Evolutionary conservation across 441 rosid genomes (phyloP).

Genomic region (Adansonia madagascariensis): DNA sequence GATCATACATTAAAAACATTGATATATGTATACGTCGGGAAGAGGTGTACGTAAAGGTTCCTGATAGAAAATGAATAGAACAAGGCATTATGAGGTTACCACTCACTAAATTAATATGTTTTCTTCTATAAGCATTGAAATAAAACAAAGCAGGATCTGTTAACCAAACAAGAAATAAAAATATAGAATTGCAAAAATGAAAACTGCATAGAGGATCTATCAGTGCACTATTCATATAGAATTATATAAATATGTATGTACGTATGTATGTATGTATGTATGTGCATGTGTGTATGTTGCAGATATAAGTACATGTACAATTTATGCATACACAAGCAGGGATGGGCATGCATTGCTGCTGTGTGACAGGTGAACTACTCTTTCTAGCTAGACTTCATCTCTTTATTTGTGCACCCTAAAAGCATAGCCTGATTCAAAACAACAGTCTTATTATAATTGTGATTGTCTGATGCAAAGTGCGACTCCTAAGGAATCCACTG

Average conservation of each 20-base stretch:
- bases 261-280: neutral
- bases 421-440: neutral
- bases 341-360: neutral
- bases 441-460: neutral
- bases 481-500: neutral
- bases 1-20: neutral
- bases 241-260: neutral
- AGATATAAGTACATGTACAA: neutral
- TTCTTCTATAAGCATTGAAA: neutral
- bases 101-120: neutral
- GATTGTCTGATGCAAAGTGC: neutral
- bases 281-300: neutral
- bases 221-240: neutral
- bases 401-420: neutral
- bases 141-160: neutral
- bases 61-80: neutral
- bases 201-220: conserved; percentile 11
- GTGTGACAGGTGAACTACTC: neutral
- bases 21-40: neutral
- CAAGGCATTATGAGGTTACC: neutral
- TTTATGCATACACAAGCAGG: neutral
- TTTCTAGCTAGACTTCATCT: neutral
- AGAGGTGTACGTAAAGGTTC: neutral
- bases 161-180: neutral
- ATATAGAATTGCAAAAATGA: neutral